phyloP scores from a whole-genome alignment of 352 stramenopile species.

The Phytophthora europaea region DNA sequence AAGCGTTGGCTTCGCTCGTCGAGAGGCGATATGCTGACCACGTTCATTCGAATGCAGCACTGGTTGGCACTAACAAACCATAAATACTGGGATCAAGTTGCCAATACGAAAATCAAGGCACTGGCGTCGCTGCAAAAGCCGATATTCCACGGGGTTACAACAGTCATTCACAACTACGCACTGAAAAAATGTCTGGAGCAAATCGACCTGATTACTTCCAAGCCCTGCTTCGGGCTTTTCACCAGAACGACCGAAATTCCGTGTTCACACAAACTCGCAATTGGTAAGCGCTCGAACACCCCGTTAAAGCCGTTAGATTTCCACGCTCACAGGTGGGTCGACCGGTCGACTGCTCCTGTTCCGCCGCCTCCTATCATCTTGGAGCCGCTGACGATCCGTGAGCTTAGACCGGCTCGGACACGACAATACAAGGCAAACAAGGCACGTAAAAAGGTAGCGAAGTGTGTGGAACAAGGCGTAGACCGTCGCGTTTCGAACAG shows the following conservation, averaged over 20 bases:
- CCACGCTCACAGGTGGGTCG: constrained; percentile 17
- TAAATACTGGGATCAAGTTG: background rate
- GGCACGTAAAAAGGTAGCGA: background rate
- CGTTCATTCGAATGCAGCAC: constrained; percentile 15
- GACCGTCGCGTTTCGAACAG: background rate
- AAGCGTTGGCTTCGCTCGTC: constrained; percentile 18
- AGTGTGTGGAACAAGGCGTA: background rate
- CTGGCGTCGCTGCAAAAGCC: background rate
- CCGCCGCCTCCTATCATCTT: background rate
- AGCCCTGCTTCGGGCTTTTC: background rate
- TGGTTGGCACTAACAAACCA: constrained; percentile 15
- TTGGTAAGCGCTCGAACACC: background rate
- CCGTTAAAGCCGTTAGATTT: constrained; percentile 8
- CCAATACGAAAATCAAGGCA: background rate
- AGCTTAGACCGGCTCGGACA: background rate
- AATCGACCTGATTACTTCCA: background rate
- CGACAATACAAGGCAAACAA: background rate
- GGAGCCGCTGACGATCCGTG: background rate
- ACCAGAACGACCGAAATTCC: background rate
- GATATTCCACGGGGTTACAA: background rate
- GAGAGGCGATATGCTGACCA: constrained; percentile 15
- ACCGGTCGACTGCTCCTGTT: background rate
- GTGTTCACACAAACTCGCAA: constrained; percentile 3
- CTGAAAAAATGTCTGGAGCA: background rate
- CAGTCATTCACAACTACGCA: background rate